These are phyloP conservation scores for Xanthoconium separans DNA, from an alignment of 1,284 basidiomycete genomes.

Conservation along the genomic window DNA sequence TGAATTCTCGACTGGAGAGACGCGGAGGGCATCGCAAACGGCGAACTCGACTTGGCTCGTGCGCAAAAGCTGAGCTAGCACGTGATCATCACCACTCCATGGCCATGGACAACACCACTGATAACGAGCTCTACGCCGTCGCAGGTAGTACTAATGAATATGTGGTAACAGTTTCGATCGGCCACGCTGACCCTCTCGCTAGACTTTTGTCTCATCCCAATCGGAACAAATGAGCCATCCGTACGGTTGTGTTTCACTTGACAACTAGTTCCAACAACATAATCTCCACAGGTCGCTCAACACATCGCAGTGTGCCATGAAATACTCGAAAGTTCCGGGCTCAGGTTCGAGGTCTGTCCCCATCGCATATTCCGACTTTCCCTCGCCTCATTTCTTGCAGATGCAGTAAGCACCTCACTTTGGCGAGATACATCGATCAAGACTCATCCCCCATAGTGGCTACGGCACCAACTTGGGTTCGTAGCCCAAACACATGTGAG, in stretches of 20 bases:
- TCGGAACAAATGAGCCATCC: slow-evolving; percentile 71
- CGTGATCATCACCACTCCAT: neutral
- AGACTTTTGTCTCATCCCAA: slow-evolving; percentile 86
- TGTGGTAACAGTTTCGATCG: no score
- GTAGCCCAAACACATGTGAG: slow-evolving; percentile 12
- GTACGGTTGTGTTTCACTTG: slow-evolving; percentile 35
- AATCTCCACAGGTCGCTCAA: slow-evolving; percentile 53
- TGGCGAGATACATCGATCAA: slow-evolving; percentile 11
- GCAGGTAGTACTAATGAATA: slow-evolving; percentile 43
- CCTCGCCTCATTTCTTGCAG: slow-evolving; percentile 35
- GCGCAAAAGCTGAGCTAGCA: neutral
- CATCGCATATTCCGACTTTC: slow-evolving; percentile 3
- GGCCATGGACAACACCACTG: slow-evolving; percentile 21
- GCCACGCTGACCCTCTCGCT: neutral
- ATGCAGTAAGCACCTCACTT: slow-evolving; percentile 61
- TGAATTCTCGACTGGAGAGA: slow-evolving; percentile 57
- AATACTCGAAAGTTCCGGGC: slow-evolving; percentile 77
- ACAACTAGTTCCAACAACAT: neutral
- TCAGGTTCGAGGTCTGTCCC: slow-evolving; percentile 70
- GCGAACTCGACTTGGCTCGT: neutral
- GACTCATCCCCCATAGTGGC: slow-evolving; percentile 49
- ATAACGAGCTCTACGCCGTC: slow-evolving; percentile 59
- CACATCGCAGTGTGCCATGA: slow-evolving; percentile 78
- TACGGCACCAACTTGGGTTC: slow-evolving; percentile 87
- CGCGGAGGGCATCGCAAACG: slow-evolving; percentile 45